A percentile compares a stretch with the other conserved stretches of the same genome.
Evolutionary conservation across 73 alveolate species (phyloP).

Genomic region (Uronychia binucleata): DNA sequence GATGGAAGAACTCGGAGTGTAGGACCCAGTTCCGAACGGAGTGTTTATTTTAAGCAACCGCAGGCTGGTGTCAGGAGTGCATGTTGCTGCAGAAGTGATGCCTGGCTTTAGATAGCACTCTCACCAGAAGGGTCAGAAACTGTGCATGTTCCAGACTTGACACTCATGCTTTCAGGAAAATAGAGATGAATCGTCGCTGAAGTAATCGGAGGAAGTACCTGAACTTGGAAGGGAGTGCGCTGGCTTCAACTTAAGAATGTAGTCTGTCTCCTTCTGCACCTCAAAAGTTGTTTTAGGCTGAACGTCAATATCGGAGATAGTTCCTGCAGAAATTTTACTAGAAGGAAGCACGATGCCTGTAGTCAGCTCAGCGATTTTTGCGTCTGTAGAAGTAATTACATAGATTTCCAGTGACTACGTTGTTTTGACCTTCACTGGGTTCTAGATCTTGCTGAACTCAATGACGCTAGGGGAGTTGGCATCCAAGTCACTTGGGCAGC

Average conservation of each 20-base stretch:
- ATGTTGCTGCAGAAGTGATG: neutral
- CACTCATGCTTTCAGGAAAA: neutral
- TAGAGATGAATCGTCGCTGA: neutral
- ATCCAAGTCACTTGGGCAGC: neutral
- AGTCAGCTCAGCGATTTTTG: neutral
- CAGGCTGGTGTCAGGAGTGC: neutral
- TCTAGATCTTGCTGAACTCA: neutral
- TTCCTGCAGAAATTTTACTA: neutral
- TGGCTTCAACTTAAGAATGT: neutral
- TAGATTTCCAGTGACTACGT: neutral
- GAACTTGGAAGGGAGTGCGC: neutral
- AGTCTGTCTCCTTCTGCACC: neutral
- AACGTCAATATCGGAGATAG: neutral
- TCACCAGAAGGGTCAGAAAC: neutral
- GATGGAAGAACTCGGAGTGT: neutral
- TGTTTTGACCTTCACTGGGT: neutral
- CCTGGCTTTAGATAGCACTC: neutral
- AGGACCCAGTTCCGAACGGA: neutral
- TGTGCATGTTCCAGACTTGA: neutral
- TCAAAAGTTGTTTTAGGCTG: neutral
- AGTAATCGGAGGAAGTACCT: neutral
- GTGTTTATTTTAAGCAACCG: neutral
- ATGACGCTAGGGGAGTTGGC: neutral
- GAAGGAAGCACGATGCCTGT: neutral
- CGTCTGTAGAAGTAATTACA: neutral